Evolutionary conservation across 345 rosid genomes (phyloP), one percentile per base, ranked within the genome.

Genomic region (Xanthoceras sorbifolium): DNA sequence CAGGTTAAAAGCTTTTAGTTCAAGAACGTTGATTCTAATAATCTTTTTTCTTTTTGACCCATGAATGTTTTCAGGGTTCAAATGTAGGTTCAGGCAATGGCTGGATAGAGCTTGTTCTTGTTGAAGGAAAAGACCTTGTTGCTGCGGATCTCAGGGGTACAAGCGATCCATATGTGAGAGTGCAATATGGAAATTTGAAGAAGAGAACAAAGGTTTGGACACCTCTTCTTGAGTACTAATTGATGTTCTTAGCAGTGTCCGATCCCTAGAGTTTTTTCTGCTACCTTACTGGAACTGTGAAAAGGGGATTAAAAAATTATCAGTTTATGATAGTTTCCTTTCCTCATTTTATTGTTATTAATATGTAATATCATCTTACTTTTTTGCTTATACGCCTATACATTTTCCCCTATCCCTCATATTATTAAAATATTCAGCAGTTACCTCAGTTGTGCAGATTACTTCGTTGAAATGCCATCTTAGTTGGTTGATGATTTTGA

Each of bases 91-190:
- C 90, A n/a, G 70, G 78, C 82, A 87, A 89, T 80, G 97, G 99
- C 25, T 92, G 88, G 93, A 82, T 96, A 54, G 99, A 92, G 87
- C 89, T 96, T 80, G 92, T 90, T 73, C 89, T 96, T 66, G 71
- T 96, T 38, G 98, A 96, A 85, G 99, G 92, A 1, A 91, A 79
- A 79, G 99, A 96, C 67, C 97, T 96, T 46, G 72, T 91, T 59
- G 99, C 95, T 5, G 99, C 98, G 8, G 99, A 96, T 91, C 84
- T 96, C 75, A 82, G 98, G 79, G 99, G 99, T 74, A 96, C 99
- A 28, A 96, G 99, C 71, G 99, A 96, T 84, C 99, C 99, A 77
- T 96, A 92, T 67, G 99, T 96, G 44, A 89, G 94, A 76, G 95
- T 93, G 80, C 97, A 93, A 0, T 96, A 92, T 69, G 99, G 99